Evolutionary conservation across 192 early-diverging fungal genomes (phyloP).

Genomic region (Oehlia diaphana): DNA sequence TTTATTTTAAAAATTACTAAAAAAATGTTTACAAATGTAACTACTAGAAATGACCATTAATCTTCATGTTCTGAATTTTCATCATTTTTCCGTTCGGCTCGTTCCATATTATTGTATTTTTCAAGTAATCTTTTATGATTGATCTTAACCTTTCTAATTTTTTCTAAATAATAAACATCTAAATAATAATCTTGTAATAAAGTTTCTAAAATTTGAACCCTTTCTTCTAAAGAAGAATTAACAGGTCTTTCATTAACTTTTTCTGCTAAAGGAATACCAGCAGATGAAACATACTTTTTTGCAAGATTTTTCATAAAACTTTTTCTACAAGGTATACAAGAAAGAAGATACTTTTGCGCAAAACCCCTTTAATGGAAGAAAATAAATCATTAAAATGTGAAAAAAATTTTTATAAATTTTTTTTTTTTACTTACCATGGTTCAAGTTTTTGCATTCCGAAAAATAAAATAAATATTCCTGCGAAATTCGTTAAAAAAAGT

Average conservation of each 20-base stretch:
- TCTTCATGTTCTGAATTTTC: too few relatives aligned
- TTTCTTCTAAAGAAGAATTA: background rate
- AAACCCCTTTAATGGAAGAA: background rate
- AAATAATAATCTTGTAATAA: constrained; percentile 5
- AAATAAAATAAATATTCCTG: background rate
- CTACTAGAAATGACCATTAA: too few relatives aligned
- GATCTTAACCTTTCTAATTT: too few relatives aligned
- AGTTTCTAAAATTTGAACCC: constrained; percentile 12
- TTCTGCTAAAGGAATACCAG: background rate
- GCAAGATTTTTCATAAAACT: background rate
- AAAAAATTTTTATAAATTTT: background rate
- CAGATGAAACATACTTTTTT: background rate
- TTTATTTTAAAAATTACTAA: too few relatives aligned
- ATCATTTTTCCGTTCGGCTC: too few relatives aligned
- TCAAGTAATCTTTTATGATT: too few relatives aligned
- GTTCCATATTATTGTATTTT: too few relatives aligned
- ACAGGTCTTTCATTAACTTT: background rate
- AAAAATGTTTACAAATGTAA: too few relatives aligned
- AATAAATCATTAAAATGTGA: background rate
- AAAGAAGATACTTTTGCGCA: background rate
- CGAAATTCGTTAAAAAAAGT: background rate
- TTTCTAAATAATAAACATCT: background rate
- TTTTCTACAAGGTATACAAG: background rate
- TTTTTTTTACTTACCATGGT: background rate
- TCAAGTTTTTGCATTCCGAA: background rate